Base-by-base conservation (phyloP, 805 yeast genomes). In the Metschnikowia lachancei region DNA sequence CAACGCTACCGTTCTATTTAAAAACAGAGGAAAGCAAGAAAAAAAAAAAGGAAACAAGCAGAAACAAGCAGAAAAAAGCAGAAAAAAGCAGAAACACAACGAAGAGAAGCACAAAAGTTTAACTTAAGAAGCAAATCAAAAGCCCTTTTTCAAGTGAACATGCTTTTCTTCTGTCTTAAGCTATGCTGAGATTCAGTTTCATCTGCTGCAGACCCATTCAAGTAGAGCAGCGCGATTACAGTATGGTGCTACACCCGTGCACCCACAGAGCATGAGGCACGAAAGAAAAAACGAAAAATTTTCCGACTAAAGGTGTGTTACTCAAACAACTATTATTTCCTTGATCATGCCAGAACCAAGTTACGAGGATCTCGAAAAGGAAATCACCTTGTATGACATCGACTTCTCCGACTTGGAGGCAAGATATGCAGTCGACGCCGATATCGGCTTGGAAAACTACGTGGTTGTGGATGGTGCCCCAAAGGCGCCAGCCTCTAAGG, bases 401-500 rank as follows among this genome's bases (percentile, higher is more conserved):
- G 92, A 85, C 64, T 90, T 87, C 70, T 71, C 88, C 51, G 97
- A 91, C 65, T 76, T 92, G 61, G 97, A 92, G 66, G 82, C 77
- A 47, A 75, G 87, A 67, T 89, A 77, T 66, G 67, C 78, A 19
- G 82, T 85, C 41, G 60, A 64, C 42, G 77, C 80, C 46, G 81
- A 79, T 43, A 70, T 76, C 47, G 79, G 82, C 41, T 75, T 87
- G 47, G 96, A 87, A 60, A 80, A 80, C 60, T 90, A 81, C 62
- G 81, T 92, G 47, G 87, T 92, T 26, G 85, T 89, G 42, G 97
- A 90, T 64, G 99, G 99, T 39, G 91, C 96, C 10, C 99, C 99
- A 56, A 75, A 89, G 51, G 96, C 96, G 20, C 96, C 97, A 48
- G 95, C 85, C 63, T 66, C 88, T 43, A 94, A 94, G 70, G 87